These are phyloP conservation scores for Alnus rubra DNA, from an alignment of 306 rosid species.

Conservation along the genomic window DNA sequence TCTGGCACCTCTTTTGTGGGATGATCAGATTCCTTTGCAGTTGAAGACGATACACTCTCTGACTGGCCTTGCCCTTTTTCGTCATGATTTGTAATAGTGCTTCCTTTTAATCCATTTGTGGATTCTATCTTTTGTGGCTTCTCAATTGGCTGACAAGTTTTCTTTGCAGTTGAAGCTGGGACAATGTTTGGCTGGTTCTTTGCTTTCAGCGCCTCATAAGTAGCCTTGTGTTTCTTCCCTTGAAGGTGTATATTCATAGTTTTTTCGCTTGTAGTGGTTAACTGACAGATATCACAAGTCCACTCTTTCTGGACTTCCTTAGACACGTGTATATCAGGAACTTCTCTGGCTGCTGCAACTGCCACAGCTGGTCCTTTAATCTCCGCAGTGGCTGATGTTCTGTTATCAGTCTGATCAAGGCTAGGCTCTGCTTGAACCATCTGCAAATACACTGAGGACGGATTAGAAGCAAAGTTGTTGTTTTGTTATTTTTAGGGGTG, in stretches of 20 bases:
- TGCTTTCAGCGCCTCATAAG: slow-evolving; percentile 33
- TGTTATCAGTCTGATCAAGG: slow-evolving; percentile 17
- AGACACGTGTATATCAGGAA: slow-evolving; percentile 22
- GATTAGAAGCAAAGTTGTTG: neutral
- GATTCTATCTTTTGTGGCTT: too few species aligned
- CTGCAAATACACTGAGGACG: slow-evolving; percentile 28
- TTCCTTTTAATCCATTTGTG: too few species aligned
- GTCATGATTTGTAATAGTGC: too few species aligned
- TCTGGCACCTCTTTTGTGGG: too few species aligned
- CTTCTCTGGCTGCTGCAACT: slow-evolving; percentile 17
- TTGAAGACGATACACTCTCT: too few species aligned
- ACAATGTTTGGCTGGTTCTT: slow-evolving; percentile 21
- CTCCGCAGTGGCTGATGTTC: slow-evolving; percentile 6
- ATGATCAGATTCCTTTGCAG: too few species aligned
- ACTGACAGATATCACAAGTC: slow-evolving; percentile 46
- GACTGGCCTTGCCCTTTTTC: too few species aligned
- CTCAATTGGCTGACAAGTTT: too few species aligned
- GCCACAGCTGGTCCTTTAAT: neutral
- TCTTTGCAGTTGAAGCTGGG: too few species aligned
- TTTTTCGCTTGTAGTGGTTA: slow-evolving; percentile 9
- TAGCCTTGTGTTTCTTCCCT: slow-evolving; percentile 39
- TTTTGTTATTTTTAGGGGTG: too few species aligned
- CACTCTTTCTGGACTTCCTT: slow-evolving; percentile 45
- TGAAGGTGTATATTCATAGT: slow-evolving; percentile 22
- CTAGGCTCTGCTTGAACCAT: slow-evolving; percentile 9